Evolutionary conservation across 768 basidiomycete species (phyloP), one percentile per base, ranked within the genome.

Genomic region (Tulasnella sp.): DNA sequence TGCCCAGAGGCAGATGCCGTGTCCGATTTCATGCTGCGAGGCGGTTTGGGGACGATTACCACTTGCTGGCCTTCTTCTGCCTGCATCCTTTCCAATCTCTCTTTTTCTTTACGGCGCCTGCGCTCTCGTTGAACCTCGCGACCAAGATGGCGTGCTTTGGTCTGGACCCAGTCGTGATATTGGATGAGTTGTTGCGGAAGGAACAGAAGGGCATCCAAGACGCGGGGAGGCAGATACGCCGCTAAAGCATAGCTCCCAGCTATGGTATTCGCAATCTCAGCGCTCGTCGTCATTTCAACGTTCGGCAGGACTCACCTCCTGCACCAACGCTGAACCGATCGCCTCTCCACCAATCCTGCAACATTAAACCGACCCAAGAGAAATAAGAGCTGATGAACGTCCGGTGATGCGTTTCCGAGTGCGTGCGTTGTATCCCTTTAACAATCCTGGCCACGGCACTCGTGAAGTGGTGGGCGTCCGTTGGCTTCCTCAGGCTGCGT

Each of bases 241-340:
- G 54, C 54, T 7, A 43, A 21, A 15, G 54, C 27, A 31, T 57
- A 57, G 7, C 29, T 32, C 14, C 40, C 45, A 29, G 54, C 54
- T 57, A 31, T 17, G 1, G 6, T 19, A 14, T 17, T 15, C n/a
- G 40, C 31, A 17, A 27, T n/a, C 27, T 11, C 15, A 9, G n/a
- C 32, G 29, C 1, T 8, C 17, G 3, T 12, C 32, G 54, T 25
- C n/a, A 36, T 46, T 76, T 63, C 64, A 89, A n/a, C 86, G 84
- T 68, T 87, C 88, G 50, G 86, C 82, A 55, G n/a, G 36, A 69
- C 77, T 63, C 64, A 89, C 86, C 85, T 68, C 87, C 88, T 49
- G 88, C 82, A 57, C 88, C 88, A 55, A 90, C 70, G 17, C 80
- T 76, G 64, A 86, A 78, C 35, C 84, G 69, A 53, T 85, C 78